A percentile compares a stretch with the other conserved stretches of the same genome.
phyloP scores from a whole-genome alignment of 805 yeast genomes.

The Ogataea degrootiae region DNA sequence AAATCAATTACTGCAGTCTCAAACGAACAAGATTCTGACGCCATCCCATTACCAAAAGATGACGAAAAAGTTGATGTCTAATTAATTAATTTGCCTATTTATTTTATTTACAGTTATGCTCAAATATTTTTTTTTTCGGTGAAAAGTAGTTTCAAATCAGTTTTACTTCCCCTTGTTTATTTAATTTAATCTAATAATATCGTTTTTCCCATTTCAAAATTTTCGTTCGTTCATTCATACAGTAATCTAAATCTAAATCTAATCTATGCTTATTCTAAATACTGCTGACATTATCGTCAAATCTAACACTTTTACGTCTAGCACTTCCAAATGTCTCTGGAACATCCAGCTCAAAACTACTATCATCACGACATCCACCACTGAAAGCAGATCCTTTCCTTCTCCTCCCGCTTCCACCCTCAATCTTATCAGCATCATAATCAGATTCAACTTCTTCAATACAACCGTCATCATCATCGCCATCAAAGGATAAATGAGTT shows the following conservation, averaged over 20 bases:
- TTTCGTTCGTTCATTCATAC: neutral
- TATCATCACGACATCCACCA: neutral
- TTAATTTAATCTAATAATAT: neutral
- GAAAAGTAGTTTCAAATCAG: too few relatives aligned
- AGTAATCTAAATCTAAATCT: neutral
- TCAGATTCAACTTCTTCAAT: conserved; percentile 5
- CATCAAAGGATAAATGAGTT: conserved; percentile 17
- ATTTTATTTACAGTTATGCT: neutral
- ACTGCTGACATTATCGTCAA: conserved; percentile 18
- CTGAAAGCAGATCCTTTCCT: neutral
- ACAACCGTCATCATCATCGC: conserved; percentile 8
- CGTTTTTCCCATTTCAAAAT: neutral
- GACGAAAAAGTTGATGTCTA: conserved; percentile 23
- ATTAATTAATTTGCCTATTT: neutral
- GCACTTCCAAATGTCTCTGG: conserved; percentile 21
- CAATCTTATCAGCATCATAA: neutral
- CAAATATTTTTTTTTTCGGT: too few relatives aligned
- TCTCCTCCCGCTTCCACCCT: neutral
- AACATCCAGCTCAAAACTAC: conserved; percentile 13
- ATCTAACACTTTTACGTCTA: conserved; percentile 29
- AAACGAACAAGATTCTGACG: conserved; percentile 22
- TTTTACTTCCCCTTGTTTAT: neutral
- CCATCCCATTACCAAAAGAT: conserved; percentile 27
- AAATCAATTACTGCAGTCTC: conserved; percentile 24
- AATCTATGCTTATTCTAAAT: neutral